These are phyloP conservation scores for Keithomyces neogunnii DNA, from an alignment of 2,329 filamentous ascomycete genomes.

Conservation along the genomic window DNA sequence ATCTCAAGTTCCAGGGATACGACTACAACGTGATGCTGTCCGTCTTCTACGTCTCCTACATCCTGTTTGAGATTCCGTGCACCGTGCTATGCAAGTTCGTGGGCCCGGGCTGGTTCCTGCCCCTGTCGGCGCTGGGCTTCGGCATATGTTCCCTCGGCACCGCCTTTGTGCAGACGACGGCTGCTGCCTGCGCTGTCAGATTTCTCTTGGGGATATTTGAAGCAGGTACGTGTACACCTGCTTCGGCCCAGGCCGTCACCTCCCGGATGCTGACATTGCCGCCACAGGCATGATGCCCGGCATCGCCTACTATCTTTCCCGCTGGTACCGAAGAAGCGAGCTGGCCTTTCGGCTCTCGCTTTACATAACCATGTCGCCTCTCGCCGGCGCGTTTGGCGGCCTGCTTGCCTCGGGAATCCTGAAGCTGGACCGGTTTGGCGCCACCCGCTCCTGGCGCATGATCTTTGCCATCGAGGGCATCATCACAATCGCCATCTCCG, in stretches of 20 bases:
- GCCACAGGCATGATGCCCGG: constrained; percentile 51
- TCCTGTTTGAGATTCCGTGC: constrained; percentile 61
- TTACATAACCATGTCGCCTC: constrained; percentile 62
- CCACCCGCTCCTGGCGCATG: constrained; percentile 54
- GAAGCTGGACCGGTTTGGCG: constrained; percentile 48
- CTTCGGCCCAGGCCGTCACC: no score
- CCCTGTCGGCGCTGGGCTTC: constrained; percentile 52
- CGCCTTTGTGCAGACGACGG: constrained; percentile 52
- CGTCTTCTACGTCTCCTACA: constrained; percentile 65
- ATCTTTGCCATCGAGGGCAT: constrained; percentile 65
- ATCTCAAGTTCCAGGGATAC: constrained; percentile 49
- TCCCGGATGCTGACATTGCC: no score
- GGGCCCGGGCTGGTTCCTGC: constrained; percentile 65
- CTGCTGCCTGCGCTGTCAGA: constrained; percentile 48
- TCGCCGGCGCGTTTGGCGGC: constrained; percentile 65
- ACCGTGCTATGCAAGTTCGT: constrained; percentile 63
- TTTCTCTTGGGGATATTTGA: constrained; percentile 64
- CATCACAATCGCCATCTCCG: constrained; percentile 41
- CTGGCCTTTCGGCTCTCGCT: constrained; percentile 58
- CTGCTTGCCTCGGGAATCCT: constrained; percentile 58
- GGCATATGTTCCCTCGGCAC: constrained; percentile 56
- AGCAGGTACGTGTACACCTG: constrained; percentile 35
- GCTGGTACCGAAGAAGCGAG: constrained; percentile 65
- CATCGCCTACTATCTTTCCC: constrained; percentile 65
- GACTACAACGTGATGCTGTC: constrained; percentile 64